Evolutionary conservation across 306 rosid genomes (phyloP), one percentile per base, ranked within the genome.

Genomic region (Begonia masoniana): DNA sequence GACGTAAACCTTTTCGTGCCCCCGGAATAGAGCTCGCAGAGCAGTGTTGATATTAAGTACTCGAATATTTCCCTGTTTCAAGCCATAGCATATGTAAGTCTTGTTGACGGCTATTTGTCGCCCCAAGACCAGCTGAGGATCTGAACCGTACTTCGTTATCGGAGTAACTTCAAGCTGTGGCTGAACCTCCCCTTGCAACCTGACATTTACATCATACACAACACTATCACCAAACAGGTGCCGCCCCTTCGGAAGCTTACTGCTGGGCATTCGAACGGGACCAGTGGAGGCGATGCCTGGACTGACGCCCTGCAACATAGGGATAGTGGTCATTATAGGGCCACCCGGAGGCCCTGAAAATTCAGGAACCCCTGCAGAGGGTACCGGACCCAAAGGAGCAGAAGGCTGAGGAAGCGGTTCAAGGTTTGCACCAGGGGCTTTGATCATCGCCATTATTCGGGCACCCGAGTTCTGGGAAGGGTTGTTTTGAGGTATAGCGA

Each of bases 91-190:
- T 56, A 92, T 92, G 64, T 87, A 92, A 6, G 96, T 79, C 70
- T 83, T 83, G 58, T 92, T 92, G 45, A 92, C 99, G 2, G 95
- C 99, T 67, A 87, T 92, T 62, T 92, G 99, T n/a, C 99, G 68
- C 0, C 99, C 99, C 60, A 92, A 17, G 54, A 92, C 87, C 50
- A 82, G 88, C 76, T 83, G 86, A 47, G 99, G 99, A 68, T 92
- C 99, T 1, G 99, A 92, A 36, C 82, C 95, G 42, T 92, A 87
- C 66, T 92, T 87, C 0, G 99, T 92, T 2, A 92, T 92, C 0
- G 99, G 99, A 5, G 96, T 87, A 7, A 87, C 99, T 58, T 92
- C 99, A 2, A 87, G 93, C 78, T 92, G 99, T 10, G 96, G 96
- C 73, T 87, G 96, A 26, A 78, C 74, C 81, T 92, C 99, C 9